Evolutionary conservation across 768 basidiomycete genomes (phyloP).

Genomic region (Chalciporus sphaerocephalus): DNA sequence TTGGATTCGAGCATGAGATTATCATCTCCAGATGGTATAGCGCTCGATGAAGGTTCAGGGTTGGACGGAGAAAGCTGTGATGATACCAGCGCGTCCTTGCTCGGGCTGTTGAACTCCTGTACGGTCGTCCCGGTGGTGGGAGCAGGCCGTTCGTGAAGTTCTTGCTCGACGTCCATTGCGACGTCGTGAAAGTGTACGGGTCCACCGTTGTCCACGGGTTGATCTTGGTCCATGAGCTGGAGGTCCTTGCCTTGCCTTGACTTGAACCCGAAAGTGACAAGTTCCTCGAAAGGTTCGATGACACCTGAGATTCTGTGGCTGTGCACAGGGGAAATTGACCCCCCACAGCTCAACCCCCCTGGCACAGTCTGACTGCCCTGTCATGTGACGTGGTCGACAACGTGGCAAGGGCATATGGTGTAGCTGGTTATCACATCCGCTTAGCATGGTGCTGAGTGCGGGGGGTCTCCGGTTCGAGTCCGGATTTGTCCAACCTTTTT

Average conservation of each 20-base stretch:
- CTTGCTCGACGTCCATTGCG: slow-evolving; percentile 24
- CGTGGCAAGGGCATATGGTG: slow-evolving; percentile 40
- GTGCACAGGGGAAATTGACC: slow-evolving; percentile 5
- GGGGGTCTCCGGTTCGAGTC: slow-evolving; percentile 40
- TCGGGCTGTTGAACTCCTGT: slow-evolving; percentile 2
- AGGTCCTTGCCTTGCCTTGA: slow-evolving; percentile 9
- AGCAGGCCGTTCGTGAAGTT: slow-evolving; percentile 6
- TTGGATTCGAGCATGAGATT: neutral
- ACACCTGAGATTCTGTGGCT: slow-evolving; percentile 19
- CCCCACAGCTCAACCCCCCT: too few relatives aligned
- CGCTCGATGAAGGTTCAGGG: slow-evolving; percentile 10
- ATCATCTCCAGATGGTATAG: slow-evolving; percentile 5
- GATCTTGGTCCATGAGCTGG: slow-evolving; percentile 23
- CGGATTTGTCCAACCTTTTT: slow-evolving; percentile 35
- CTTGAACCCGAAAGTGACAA: slow-evolving; percentile 28
- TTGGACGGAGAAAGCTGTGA: slow-evolving; percentile 1
- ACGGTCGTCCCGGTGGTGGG: neutral
- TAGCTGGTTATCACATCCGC: slow-evolving; percentile 41
- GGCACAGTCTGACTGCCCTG: too few relatives aligned
- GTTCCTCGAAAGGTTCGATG: slow-evolving; percentile 20
- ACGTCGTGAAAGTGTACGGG: slow-evolving; percentile 1
- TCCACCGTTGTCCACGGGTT: slow-evolving; percentile 4
- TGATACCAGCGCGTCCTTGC: neutral
- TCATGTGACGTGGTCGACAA: too few relatives aligned
- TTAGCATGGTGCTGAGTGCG: slow-evolving; percentile 35